A percentile compares a stretch with the other conserved stretches of the same genome.
These are phyloP conservation scores for Xylaria sp. DNA, from an alignment of 2,329 filamentous ascomycete genomes.

Conservation along the genomic window DNA sequence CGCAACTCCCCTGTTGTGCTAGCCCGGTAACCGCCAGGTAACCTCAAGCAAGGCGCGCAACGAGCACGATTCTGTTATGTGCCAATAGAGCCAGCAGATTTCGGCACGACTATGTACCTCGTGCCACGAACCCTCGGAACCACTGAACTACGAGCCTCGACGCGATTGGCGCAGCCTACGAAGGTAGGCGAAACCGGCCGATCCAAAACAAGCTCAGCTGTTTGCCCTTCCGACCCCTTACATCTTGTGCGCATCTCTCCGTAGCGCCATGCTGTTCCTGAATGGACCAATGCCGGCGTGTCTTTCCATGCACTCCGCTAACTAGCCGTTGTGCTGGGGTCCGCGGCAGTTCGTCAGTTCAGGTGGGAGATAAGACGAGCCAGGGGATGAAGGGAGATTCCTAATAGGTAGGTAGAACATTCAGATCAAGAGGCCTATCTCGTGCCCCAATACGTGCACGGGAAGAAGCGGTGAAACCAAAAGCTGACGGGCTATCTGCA, in stretches of 20 bases:
- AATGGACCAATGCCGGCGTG: not conserved
- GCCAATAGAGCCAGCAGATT: not conserved
- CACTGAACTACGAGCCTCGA: too few species aligned
- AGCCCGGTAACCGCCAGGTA: not conserved
- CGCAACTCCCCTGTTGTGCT: not conserved
- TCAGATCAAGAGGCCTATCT: conserved; percentile 12
- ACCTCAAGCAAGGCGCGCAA: not conserved
- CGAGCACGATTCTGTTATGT: not conserved
- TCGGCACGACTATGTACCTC: not conserved
- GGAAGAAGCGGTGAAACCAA: conserved; percentile 27
- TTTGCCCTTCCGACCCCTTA: too few species aligned
- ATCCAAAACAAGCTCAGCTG: too few species aligned
- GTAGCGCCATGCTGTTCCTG: not conserved
- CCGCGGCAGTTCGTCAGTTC: not conserved
- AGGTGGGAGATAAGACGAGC: not conserved
- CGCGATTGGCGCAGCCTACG: too few species aligned
- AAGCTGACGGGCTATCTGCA: not conserved
- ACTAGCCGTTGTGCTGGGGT: not conserved
- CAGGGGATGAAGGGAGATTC: not conserved
- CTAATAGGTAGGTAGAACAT: not conserved
- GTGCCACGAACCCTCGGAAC: too few species aligned
- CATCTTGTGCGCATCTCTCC: not conserved
- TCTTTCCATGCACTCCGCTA: not conserved
- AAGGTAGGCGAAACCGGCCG: too few species aligned
- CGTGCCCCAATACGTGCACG: not conserved